Percentiles rank a stretch among this genome's conserved stretches.
phyloP scores from a whole-genome alignment of 768 basidiomycete genomes.

The Holtermannia corniformis region DNA sequence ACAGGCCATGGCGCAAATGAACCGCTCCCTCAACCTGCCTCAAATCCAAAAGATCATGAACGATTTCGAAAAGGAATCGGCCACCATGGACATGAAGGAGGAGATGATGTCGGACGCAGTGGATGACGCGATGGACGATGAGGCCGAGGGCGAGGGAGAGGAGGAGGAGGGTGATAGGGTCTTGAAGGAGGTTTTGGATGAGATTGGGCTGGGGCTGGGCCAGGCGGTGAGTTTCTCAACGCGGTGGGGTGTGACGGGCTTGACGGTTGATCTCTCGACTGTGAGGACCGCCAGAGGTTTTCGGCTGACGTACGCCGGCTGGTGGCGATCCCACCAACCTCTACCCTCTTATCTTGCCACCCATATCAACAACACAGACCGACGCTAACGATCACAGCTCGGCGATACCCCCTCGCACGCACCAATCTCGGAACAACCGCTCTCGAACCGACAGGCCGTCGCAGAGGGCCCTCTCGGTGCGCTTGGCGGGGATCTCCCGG shows the following conservation, averaged over 20 bases:
- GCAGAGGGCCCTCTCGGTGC: slow-evolving; percentile 63
- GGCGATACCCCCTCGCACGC: slow-evolving; percentile 68
- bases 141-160: slow-evolving; percentile 71
- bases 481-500: slow-evolving; percentile 41
- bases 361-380: neutral
- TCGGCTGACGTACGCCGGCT: too few relatives aligned
- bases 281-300: neutral
- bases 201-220: slow-evolving; percentile 84
- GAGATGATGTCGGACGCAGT: slow-evolving; percentile 99
- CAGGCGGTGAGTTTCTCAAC: slow-evolving; percentile 50
- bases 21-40: slow-evolving; percentile 87
- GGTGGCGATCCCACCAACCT: neutral
- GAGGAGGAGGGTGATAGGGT: slow-evolving; percentile 95
- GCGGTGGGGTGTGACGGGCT: too few relatives aligned
- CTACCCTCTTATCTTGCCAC: neutral
- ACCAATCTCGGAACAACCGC: slow-evolving; percentile 52
- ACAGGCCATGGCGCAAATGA: slow-evolving; percentile 98
- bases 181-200: slow-evolving; percentile 87
- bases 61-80: slow-evolving; percentile 94
- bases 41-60: slow-evolving; percentile 90
- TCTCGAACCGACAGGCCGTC: slow-evolving; percentile 65
- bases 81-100: slow-evolving; percentile 99
- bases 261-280: neutral
- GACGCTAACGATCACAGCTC: slow-evolving; percentile 49
- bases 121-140: slow-evolving; percentile 90